Evolutionary conservation across 2,329 filamentous ascomycete genomes (phyloP).

Genomic region (Xylaria arbuscula): DNA sequence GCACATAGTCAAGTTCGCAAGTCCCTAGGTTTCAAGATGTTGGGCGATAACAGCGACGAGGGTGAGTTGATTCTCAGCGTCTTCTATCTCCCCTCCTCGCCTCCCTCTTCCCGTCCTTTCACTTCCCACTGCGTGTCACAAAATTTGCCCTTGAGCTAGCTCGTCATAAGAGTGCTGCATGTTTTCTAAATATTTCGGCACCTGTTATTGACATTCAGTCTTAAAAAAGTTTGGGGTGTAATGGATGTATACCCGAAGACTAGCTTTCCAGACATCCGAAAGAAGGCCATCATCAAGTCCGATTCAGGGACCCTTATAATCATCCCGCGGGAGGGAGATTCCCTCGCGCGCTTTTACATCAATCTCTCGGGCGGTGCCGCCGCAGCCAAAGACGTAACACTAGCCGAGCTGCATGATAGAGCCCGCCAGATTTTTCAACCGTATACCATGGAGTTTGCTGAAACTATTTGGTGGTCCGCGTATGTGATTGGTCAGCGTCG

Average conservation of each 20-base stretch:
- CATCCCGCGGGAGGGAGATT: slow-evolving; percentile 69
- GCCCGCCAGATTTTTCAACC: slow-evolving; percentile 65
- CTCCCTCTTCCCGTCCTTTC: not conserved
- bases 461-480: slow-evolving; percentile 71
- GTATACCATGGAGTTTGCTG: slow-evolving; percentile 64
- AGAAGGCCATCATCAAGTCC: slow-evolving; percentile 66
- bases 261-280: slow-evolving; percentile 71
- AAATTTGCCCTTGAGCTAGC: not conserved
- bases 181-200: not conserved
- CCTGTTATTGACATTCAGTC: not conserved
- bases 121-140: not conserved
- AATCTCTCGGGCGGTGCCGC: slow-evolving; percentile 62
- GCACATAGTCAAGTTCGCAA: slow-evolving; percentile 64
- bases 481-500: slow-evolving; percentile 70
- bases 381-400: slow-evolving; percentile 62
- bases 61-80: slow-evolving; percentile 21
- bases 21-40: slow-evolving; percentile 65
- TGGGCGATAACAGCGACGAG: slow-evolving; percentile 54
- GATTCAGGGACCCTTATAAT: slow-evolving; percentile 66
- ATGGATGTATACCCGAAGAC: slow-evolving; percentile 66
- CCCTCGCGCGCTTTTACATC: slow-evolving; percentile 71
- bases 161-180: not conserved
- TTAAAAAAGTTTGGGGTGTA: slow-evolving; percentile 37
- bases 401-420: slow-evolving; percentile 64
- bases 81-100: not conserved